These are phyloP conservation scores for Mortierella antarctica DNA, from an alignment of 192 early-diverging fungal genomes.

Conservation along the genomic window DNA sequence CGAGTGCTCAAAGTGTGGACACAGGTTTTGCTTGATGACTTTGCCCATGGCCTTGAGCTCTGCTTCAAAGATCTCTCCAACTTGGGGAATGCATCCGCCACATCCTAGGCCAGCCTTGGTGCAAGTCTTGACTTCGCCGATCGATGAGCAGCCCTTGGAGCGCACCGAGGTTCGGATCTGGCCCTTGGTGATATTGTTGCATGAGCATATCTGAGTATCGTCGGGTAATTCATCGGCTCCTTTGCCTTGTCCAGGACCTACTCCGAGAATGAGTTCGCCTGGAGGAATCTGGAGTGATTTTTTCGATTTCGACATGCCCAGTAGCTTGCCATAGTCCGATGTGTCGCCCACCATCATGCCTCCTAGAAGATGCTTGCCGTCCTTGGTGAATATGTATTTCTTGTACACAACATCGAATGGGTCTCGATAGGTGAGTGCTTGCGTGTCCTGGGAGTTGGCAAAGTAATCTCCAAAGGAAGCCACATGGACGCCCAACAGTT, in stretches of 20 bases:
- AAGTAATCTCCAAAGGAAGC: constrained; percentile 80
- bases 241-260: constrained; percentile 43
- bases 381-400: constrained; percentile 67
- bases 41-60: constrained; percentile 69
- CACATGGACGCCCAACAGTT: constrained; percentile 75
- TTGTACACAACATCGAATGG: constrained; percentile 72
- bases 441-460: constrained; percentile 47
- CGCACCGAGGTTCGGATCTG: constrained; percentile 61
- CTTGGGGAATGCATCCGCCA: constrained; percentile 71
- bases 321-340: constrained; percentile 69
- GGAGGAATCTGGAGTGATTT: constrained; percentile 61
- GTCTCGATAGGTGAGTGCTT: constrained; percentile 59
- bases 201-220: constrained; percentile 77
- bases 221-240: constrained; percentile 69
- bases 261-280: constrained; percentile 64
- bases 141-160: constrained; percentile 50
- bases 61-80: constrained; percentile 66
- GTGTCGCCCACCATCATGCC: constrained; percentile 80
- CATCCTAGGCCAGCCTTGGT: constrained; percentile 71
- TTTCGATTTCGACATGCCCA: constrained; percentile 64
- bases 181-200: constrained; percentile 76
- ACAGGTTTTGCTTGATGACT: constrained; percentile 64
- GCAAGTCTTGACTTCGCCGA: constrained; percentile 69
- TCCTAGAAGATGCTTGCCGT: constrained; percentile 73
- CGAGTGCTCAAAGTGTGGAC: constrained; percentile 70